Percentiles rank a stretch among this genome's conserved stretches.
Conservation (phyloP, 2,329 filamentous ascomycete species). For the Aureobasidium sp. region DNA sequence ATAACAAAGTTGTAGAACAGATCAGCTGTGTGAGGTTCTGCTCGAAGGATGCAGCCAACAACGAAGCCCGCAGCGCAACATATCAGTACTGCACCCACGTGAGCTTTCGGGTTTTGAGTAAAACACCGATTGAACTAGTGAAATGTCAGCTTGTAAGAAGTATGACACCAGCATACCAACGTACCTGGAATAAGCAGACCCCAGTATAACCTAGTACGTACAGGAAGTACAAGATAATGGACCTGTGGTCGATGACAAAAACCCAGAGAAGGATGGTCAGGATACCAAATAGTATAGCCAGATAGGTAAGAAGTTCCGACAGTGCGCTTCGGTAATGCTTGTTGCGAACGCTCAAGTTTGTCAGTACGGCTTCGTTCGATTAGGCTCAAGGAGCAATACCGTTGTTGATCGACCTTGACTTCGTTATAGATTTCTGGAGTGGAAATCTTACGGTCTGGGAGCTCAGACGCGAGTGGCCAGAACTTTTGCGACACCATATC, state of each 20-base stretch:
- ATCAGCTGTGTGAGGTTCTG: neutral
- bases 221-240: slow-evolving; percentile 13
- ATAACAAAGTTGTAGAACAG: slow-evolving; percentile 14
- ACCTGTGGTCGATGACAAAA: slow-evolving; percentile 12
- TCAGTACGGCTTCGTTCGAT: neutral
- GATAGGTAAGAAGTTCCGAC: slow-evolving; percentile 7
- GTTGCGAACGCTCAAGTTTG: neutral
- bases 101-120: slow-evolving; percentile 10
- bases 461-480: slow-evolving; percentile 11
- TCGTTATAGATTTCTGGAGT: slow-evolving; percentile 5
- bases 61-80: slow-evolving; percentile 14
- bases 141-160: neutral
- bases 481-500: slow-evolving; percentile 36
- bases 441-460: slow-evolving; percentile 12
- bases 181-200: slow-evolving; percentile 14
- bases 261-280: slow-evolving; percentile 13
- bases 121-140: slow-evolving; percentile 15
- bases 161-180: neutral
- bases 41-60: slow-evolving; percentile 14
- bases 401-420: slow-evolving; percentile 1
- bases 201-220: slow-evolving; percentile 15
- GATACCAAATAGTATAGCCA: slow-evolving; percentile 11
- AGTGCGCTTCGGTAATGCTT: slow-evolving; percentile 13
- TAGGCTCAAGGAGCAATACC: neutral
- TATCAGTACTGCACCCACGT: slow-evolving; percentile 12